phyloP scores from a whole-genome alignment of 1,284 basidiomycete species.

The Hymenochaete sp. region DNA sequence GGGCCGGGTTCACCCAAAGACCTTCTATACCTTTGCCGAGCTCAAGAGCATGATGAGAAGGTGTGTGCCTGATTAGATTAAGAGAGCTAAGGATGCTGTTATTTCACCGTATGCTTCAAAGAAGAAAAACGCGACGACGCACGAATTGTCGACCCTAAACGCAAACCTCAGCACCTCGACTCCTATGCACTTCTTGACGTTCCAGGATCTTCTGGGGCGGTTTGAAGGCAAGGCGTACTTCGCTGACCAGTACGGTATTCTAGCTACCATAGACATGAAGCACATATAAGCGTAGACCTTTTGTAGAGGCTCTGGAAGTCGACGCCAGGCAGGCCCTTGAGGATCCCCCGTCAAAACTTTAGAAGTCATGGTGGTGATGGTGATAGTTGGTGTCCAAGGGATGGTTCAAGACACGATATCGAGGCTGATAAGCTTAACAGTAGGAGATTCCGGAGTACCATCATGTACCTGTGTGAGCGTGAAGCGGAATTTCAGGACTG shows the following conservation, averaged over 20 bases:
- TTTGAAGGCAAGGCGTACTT: not conserved
- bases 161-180: not conserved
- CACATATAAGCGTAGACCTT: not conserved
- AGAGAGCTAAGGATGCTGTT: not conserved
- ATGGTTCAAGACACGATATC: too few relatives aligned
- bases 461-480: too few relatives aligned
- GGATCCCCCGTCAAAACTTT: too few relatives aligned
- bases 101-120: not conserved
- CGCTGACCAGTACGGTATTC: slow-evolving; percentile 9
- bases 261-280: slow-evolving; percentile 2
- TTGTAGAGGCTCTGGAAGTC: too few relatives aligned
- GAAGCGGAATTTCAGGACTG: too few relatives aligned
- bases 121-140: not conserved
- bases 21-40: slow-evolving; percentile 24
- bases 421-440: too few relatives aligned
- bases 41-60: slow-evolving; percentile 8
- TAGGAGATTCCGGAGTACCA: too few relatives aligned
- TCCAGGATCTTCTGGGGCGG: slow-evolving; percentile 12
- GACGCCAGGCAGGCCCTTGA: too few relatives aligned
- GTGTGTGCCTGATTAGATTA: not conserved
- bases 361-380: too few relatives aligned
- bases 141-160: not conserved
- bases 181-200: not conserved
- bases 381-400: too few relatives aligned
- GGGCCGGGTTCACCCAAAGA: slow-evolving; percentile 36